Conservation (phyloP, 2,329 filamentous ascomycete species). For the Fusarium xyrophilum region DNA sequence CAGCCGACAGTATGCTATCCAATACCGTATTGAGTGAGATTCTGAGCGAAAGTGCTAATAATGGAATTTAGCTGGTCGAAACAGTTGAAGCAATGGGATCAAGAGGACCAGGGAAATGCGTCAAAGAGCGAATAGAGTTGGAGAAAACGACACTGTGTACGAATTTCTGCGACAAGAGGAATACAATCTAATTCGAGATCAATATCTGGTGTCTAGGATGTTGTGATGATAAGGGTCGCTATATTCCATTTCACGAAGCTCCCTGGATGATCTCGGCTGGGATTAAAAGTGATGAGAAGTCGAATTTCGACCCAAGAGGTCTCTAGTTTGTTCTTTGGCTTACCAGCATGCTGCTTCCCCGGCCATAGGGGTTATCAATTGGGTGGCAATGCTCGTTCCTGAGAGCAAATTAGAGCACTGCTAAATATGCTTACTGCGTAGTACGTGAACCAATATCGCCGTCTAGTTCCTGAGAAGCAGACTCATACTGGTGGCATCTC, state of each 20-base stretch:
- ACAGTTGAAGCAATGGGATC: conserved; percentile 55
- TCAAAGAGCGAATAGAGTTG: conserved; percentile 39
- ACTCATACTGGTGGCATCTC: not conserved
- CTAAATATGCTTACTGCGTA: conserved; percentile 20
- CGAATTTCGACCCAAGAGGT: not conserved
- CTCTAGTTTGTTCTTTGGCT: not conserved
- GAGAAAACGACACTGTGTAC: conserved; percentile 34
- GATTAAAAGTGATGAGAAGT: too few species aligned
- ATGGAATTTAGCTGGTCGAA: conserved; percentile 51
- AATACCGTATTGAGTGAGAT: not conserved
- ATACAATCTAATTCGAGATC: conserved; percentile 22
- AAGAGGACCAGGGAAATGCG: conserved; percentile 49
- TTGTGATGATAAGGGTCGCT: not conserved
- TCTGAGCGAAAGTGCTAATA: conserved; percentile 30
- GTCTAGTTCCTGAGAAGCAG: conserved; percentile 1
- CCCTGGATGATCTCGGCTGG: not conserved
- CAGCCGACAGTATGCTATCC: conserved; percentile 76
- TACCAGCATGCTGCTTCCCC: not conserved
- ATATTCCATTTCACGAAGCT: not conserved
- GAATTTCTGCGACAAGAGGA: conserved; percentile 35
- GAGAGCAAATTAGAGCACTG: conserved; percentile 22
- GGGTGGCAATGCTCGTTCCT: not conserved
- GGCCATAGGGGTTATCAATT: not conserved
- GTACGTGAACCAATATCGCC: conserved; percentile 4
- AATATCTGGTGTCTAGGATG: not conserved